Conservation (phyloP, 306 rosid genomes). For the Fragaria nilgerrensis region DNA sequence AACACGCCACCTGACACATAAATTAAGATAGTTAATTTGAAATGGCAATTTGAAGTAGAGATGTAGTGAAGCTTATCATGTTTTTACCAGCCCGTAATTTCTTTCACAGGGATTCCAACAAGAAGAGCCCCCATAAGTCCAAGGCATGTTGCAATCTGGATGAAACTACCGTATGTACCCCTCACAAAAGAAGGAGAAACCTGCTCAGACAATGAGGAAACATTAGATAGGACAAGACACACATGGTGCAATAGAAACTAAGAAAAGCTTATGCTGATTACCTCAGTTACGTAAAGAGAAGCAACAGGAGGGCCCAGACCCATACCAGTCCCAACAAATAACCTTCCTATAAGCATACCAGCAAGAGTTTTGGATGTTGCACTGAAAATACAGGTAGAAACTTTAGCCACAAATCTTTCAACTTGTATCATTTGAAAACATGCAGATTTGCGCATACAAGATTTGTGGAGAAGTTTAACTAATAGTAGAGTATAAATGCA, state of each 20-base stretch:
- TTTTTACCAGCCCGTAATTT: constrained; percentile 73
- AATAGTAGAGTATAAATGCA: neutral
- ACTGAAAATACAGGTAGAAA: constrained; percentile 49
- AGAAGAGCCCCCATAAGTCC: constrained; percentile 85
- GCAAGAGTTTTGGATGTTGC: constrained; percentile 80
- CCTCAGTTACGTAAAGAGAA: constrained; percentile 89
- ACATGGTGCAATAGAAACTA: constrained; percentile 4
- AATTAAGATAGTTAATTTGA: constrained; percentile 20
- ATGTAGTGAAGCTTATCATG: constrained; percentile 15
- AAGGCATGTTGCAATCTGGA: constrained; percentile 93
- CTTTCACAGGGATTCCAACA: constrained; percentile 92
- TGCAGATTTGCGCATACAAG: neutral
- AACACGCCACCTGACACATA: constrained; percentile 88
- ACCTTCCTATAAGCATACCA: constrained; percentile 94
- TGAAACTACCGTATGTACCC: constrained; percentile 91
- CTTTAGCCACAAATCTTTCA: constrained; percentile 6
- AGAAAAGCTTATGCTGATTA: constrained; percentile 31
- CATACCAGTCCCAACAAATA: constrained; percentile 94
- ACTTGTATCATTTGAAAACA: neutral
- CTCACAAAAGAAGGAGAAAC: constrained; percentile 92
- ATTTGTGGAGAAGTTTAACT: neutral
- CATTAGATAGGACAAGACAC: constrained; percentile 17
- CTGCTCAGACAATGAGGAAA: constrained; percentile 37
- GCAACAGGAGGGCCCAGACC: constrained; percentile 90
- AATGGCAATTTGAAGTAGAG: constrained; percentile 20